Percentiles rank a stretch among this genome's conserved stretches.
Conservation (phyloP, 306 rosid species). For the Casuarina cunninghamiana region DNA sequence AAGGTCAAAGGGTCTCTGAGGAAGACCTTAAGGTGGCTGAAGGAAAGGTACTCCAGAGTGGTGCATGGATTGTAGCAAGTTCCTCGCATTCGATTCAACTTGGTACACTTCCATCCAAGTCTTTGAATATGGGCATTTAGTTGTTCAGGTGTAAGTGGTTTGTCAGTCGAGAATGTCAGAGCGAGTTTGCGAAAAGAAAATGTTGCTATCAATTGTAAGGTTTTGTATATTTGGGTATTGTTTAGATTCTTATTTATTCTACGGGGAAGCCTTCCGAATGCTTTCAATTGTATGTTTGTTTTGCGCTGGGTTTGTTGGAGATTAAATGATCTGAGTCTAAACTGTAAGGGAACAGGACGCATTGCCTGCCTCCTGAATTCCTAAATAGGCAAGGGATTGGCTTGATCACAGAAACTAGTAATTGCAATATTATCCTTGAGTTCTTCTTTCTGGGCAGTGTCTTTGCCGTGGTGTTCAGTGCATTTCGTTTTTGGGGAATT, state of each 20-base stretch:
- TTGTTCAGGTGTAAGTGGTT: not conserved
- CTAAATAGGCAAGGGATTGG: not conserved
- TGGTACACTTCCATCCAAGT: not conserved
- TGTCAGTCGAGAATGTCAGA: not conserved
- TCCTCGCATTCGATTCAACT: not conserved
- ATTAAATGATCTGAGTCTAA: not conserved
- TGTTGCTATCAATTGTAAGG: not conserved
- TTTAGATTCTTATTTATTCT: not conserved
- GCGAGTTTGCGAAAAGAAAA: no score
- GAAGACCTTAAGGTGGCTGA: constrained; percentile 87
- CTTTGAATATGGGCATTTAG: not conserved
- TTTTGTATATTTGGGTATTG: not conserved
- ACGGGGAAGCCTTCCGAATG: not conserved
- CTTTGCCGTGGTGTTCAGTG: no score
- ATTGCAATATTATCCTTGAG: no score
- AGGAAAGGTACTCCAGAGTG: constrained; percentile 68
- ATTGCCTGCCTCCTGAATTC: not conserved
- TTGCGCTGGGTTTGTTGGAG: not conserved
- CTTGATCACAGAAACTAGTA: no score
- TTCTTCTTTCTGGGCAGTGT: no score
- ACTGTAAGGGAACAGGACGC: not conserved
- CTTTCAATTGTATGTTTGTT: no score
- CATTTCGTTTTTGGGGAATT: no score
- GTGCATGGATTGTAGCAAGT: constrained; percentile 66
- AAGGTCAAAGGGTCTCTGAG: constrained; percentile 79